phyloP scores from a whole-genome alignment of 2,329 filamentous ascomycete species.

The Thyridium curvatum region DNA sequence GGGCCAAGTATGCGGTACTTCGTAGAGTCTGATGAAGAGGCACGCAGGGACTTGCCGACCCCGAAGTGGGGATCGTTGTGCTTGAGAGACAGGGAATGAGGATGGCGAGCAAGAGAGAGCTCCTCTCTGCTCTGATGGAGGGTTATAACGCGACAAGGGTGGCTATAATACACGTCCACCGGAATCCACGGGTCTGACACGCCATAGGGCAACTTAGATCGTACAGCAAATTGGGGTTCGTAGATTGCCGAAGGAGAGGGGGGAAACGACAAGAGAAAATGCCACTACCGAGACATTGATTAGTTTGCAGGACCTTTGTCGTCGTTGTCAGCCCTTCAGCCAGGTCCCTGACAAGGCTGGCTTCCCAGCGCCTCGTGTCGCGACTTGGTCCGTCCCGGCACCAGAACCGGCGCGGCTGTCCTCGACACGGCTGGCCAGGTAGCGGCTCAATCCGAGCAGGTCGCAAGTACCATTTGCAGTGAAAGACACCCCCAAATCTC shows the following conservation, averaged over 20 bases:
- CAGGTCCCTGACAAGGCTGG: too few relatives aligned
- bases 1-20: background rate
- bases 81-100: slow-evolving; percentile 8
- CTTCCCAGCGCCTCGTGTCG: too few relatives aligned
- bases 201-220: slow-evolving; percentile 14
- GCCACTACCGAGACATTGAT: slow-evolving; percentile 3
- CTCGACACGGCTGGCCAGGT: too few relatives aligned
- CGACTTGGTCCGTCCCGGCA: too few relatives aligned
- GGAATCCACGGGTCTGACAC: slow-evolving; percentile 15
- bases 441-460: too few relatives aligned
- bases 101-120: slow-evolving; percentile 1
- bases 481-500: too few relatives aligned
- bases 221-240: too few relatives aligned
- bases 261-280: slow-evolving; percentile 8
- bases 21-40: background rate
- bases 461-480: background rate
- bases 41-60: slow-evolving; percentile 1
- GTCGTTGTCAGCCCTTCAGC: too few relatives aligned
- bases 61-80: slow-evolving; percentile 7
- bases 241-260: slow-evolving; percentile 18
- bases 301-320: too few relatives aligned
- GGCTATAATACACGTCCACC: slow-evolving; percentile 18
- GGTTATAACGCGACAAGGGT: slow-evolving; percentile 18
- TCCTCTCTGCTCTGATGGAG: slow-evolving; percentile 15
- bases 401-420: too few relatives aligned